Percentiles rank a stretch among this genome's conserved stretches.
phyloP scores from a whole-genome alignment of 352 stramenopile genomes.

The Elongisporangium senticosum region DNA sequence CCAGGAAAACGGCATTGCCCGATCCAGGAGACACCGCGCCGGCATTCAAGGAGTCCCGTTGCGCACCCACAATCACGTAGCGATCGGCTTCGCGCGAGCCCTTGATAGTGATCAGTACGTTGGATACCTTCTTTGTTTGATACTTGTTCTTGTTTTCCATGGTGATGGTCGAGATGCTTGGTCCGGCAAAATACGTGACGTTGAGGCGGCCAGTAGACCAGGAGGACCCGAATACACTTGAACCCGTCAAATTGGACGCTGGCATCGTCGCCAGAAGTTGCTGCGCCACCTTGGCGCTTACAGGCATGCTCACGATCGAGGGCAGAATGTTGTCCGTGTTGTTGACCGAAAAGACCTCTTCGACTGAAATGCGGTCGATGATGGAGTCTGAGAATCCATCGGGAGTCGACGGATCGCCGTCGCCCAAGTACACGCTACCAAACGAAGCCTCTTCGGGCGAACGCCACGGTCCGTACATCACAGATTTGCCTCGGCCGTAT shows the following conservation, averaged over 20 bases:
- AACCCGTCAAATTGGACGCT: constrained; percentile 8
- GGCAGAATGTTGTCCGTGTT: constrained; percentile 83
- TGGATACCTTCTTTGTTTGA: constrained; percentile 66
- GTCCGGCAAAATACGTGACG: constrained; percentile 26
- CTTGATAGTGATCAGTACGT: constrained; percentile 68
- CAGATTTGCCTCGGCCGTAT: constrained; percentile 34
- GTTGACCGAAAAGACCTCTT: constrained; percentile 72
- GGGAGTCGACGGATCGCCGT: constrained; percentile 68
- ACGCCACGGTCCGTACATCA: constrained; percentile 68
- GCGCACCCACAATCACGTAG: constrained; percentile 70
- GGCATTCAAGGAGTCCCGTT: constrained; percentile 60
- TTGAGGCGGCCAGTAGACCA: constrained; percentile 28
- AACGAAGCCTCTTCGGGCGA: constrained; percentile 44
- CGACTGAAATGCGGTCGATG: constrained; percentile 62
- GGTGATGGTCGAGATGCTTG: constrained; percentile 9
- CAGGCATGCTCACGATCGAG: constrained; percentile 63
- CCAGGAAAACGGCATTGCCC: constrained; percentile 76
- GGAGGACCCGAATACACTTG: constrained; percentile 29
- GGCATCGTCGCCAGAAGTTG: constrained; percentile 27
- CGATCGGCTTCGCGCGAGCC: constrained; percentile 69
- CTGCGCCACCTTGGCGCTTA: constrained; percentile 55
- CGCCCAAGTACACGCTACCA: constrained; percentile 81
- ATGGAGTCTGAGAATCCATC: constrained; percentile 10
- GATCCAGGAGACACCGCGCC: constrained; percentile 58
- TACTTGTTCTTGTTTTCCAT: constrained; percentile 65